These are phyloP conservation scores for Neopestalotiopsis clavispora DNA, from an alignment of 2,329 filamentous ascomycete genomes.

Conservation along the genomic window DNA sequence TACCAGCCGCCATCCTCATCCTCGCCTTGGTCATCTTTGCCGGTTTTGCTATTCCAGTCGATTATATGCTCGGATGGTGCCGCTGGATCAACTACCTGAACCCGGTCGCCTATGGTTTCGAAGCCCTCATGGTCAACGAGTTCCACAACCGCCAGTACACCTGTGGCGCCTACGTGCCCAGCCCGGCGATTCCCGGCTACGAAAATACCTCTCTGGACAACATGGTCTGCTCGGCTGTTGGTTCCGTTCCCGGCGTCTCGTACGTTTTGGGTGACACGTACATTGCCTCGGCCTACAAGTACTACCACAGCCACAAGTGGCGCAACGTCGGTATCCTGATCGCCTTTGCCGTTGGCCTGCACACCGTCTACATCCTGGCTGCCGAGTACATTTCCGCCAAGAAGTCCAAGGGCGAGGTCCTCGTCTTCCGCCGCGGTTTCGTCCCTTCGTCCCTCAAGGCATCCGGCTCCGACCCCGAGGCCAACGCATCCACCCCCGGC, in stretches of 20 bases:
- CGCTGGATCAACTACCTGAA: slow-evolving; percentile 69
- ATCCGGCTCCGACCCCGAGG: background rate
- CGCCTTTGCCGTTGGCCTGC: slow-evolving; percentile 67
- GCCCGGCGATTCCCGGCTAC: slow-evolving; percentile 36
- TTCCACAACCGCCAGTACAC: slow-evolving; percentile 69
- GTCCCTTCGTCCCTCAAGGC: slow-evolving; percentile 43
- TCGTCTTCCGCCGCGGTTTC: slow-evolving; percentile 76
- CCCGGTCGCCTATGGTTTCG: slow-evolving; percentile 80
- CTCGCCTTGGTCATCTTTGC: slow-evolving; percentile 69
- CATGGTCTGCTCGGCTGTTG: slow-evolving; percentile 63
- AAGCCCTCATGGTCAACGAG: slow-evolving; percentile 82
- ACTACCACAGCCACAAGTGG: slow-evolving; percentile 67
- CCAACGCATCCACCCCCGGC: background rate
- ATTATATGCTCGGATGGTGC: slow-evolving; percentile 65
- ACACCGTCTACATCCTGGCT: slow-evolving; percentile 64
- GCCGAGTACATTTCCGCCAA: slow-evolving; percentile 69
- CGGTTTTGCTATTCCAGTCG: slow-evolving; percentile 66
- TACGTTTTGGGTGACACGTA: slow-evolving; percentile 65
- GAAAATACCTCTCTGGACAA: slow-evolving; percentile 40
- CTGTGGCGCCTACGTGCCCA: slow-evolving; percentile 54
- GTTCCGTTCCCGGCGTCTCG: slow-evolving; percentile 57
- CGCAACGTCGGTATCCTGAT: slow-evolving; percentile 65
- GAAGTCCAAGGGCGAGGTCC: slow-evolving; percentile 77
- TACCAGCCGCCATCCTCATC: slow-evolving; percentile 63
- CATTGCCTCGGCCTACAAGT: slow-evolving; percentile 58